These are phyloP conservation scores for Solanum bulbocastanum DNA, from an alignment of 257 asterid genomes.

Conservation along the genomic window DNA sequence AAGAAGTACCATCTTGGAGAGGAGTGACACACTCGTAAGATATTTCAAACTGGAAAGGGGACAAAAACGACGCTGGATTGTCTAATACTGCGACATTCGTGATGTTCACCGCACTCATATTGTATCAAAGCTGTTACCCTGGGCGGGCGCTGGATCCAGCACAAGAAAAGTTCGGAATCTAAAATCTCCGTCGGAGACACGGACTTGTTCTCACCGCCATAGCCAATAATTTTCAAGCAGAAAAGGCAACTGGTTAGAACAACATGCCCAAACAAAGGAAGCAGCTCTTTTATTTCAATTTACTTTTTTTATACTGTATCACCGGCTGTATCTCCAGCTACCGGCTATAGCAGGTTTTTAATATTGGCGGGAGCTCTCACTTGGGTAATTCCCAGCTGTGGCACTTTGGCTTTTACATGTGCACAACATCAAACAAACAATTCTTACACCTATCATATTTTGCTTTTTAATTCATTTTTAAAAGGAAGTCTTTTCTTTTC, in stretches of 20 bases:
- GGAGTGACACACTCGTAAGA: conserved; percentile 88
- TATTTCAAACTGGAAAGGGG: conserved; percentile 93
- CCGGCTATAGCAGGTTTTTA: conserved; percentile 10
- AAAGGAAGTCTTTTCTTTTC: not conserved
- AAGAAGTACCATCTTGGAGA: conserved; percentile 68
- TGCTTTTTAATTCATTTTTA: not conserved
- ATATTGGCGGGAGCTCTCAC: conserved; percentile 27
- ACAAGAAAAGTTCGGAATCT: not conserved
- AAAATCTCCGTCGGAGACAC: conserved; percentile 1
- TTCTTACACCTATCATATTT: not conserved
- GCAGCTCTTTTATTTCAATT: not conserved
- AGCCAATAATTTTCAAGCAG: not conserved
- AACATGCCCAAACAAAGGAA: not conserved
- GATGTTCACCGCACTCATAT: conserved; percentile 88
- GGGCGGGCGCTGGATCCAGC: not conserved
- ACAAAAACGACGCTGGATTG: conserved; percentile 78
- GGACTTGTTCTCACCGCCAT: not conserved
- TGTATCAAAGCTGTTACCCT: not conserved
- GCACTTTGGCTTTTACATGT: not conserved
- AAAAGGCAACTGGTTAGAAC: not conserved
- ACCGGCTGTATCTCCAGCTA: not conserved
- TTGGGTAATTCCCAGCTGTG: not conserved
- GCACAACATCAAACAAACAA: not conserved
- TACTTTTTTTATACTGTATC: not conserved
- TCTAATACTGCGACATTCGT: conserved; percentile 88